A percentile compares a stretch with the other conserved stretches of the same genome.
These are phyloP conservation scores for Lichenothelia convexa DNA, from an alignment of 495 filamentous ascomycete genomes.

Conservation along the genomic window DNA sequence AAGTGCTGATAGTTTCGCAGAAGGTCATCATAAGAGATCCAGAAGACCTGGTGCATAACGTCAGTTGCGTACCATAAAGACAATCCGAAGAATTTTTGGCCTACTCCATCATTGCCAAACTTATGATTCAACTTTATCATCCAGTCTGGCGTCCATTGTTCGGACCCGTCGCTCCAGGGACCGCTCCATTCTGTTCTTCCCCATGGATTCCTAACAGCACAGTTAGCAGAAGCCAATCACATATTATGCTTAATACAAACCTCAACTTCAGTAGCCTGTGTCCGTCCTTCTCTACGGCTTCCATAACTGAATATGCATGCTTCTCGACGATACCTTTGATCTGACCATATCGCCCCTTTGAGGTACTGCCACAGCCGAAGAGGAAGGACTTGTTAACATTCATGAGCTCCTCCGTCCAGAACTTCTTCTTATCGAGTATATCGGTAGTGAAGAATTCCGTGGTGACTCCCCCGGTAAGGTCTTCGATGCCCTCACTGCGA, in stretches of 20 bases:
- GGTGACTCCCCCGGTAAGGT: conserved; percentile 82
- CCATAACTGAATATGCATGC: conserved; percentile 86
- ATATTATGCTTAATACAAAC: conserved; percentile 8
- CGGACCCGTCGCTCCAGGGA: conserved; percentile 50
- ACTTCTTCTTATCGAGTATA: conserved; percentile 70
- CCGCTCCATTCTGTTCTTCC: conserved; percentile 55
- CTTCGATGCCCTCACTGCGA: conserved; percentile 67
- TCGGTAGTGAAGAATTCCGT: conserved; percentile 62
- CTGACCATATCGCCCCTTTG: conserved; percentile 27
- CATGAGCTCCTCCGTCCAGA: conserved; percentile 75
- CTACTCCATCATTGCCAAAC: conserved; percentile 73
- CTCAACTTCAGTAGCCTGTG: conserved; percentile 55
- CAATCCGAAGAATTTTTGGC: conserved; percentile 1
- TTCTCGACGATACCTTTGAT: conserved; percentile 60
- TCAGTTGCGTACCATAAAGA: background rate
- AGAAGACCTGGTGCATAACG: conserved; percentile 38
- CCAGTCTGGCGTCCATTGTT: conserved; percentile 85
- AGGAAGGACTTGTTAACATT: conserved; percentile 76
- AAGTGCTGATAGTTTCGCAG: conserved; percentile 67
- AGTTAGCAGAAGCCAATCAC: conserved; percentile 6
- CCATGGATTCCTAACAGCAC: conserved; percentile 59
- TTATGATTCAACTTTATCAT: conserved; percentile 57
- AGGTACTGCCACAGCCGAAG: conserved; percentile 59
- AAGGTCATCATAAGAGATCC: conserved; percentile 64
- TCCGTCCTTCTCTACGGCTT: conserved; percentile 58